phyloP scores from a whole-genome alignment of 75 land plant genomes.

The Sequoia sempervirens region DNA sequence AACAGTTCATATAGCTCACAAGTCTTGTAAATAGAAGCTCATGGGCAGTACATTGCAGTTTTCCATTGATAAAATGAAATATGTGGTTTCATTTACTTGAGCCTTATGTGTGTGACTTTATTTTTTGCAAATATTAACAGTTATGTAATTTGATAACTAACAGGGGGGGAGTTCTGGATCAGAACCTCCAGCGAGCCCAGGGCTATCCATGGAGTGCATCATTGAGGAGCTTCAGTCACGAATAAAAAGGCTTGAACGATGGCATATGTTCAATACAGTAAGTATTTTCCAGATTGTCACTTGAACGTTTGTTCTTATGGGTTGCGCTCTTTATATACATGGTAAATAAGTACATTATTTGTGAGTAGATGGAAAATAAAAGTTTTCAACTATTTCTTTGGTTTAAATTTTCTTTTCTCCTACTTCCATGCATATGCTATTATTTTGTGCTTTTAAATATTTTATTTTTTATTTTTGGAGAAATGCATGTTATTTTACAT shows the following conservation, averaged over 20 bases:
- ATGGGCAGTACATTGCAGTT: not conserved
- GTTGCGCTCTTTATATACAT: not conserved
- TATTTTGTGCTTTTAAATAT: not conserved
- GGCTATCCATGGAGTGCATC: constrained; percentile 58
- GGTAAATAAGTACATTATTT: not conserved
- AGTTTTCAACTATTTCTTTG: not conserved
- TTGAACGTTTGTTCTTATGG: not conserved
- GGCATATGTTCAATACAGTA: constrained; percentile 89
- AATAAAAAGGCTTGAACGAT: constrained; percentile 79
- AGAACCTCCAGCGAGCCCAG: constrained; percentile 53
- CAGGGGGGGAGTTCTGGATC: constrained; percentile 67
- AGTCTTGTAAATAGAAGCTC: not conserved
- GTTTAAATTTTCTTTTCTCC: not conserved
- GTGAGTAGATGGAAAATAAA: not conserved
- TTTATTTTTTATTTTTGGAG: not conserved
- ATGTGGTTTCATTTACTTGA: not conserved
- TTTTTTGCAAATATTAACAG: not conserved
- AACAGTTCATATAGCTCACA: not conserved
- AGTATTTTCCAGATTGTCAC: not conserved
- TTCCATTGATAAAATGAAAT: not conserved
- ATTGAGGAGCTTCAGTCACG: constrained; percentile 76
- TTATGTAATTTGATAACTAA: constrained; percentile 3
- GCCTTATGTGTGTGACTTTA: not conserved
- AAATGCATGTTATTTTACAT: not conserved
- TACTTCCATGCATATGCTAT: not conserved